Evolutionary conservation across 768 basidiomycete species (phyloP).

Genomic region (Xerocomellus chrysenteron): DNA sequence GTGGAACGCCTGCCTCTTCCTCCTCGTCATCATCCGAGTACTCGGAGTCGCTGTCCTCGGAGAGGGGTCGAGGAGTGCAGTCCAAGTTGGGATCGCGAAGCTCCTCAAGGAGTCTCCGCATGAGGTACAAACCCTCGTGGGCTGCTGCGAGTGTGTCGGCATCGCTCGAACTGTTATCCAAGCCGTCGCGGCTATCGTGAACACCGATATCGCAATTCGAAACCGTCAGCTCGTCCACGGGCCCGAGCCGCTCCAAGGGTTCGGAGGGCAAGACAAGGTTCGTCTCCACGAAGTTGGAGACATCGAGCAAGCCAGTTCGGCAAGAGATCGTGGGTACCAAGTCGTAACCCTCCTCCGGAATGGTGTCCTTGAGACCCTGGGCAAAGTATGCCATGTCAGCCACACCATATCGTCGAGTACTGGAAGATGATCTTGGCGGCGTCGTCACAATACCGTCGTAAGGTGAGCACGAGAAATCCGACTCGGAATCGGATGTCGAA

Average conservation of each 20-base stretch:
- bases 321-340: background rate
- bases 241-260: background rate
- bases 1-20: background rate
- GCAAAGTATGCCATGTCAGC: slow-evolving; percentile 3
- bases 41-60: slow-evolving; percentile 9
- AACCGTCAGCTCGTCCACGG: background rate
- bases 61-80: background rate
- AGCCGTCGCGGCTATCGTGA: background rate
- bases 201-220: background rate
- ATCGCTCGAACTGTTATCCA: background rate
- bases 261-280: background rate
- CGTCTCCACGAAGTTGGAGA: background rate
- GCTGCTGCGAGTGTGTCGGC: background rate
- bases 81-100: slow-evolving; percentile 17
- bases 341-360: background rate
- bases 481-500: background rate
- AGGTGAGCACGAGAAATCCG: background rate
- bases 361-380: background rate
- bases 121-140: slow-evolving; percentile 3
- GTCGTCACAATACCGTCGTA: background rate
- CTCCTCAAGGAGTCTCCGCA: slow-evolving; percentile 14
- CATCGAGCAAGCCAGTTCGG: background rate
- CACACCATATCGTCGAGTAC: slow-evolving; percentile 11
- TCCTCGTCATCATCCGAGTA: background rate
- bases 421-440: background rate